Evolutionary conservation across 2,329 filamentous ascomycete species (phyloP).

Genomic region (Arthrobotrys entomopaga): DNA sequence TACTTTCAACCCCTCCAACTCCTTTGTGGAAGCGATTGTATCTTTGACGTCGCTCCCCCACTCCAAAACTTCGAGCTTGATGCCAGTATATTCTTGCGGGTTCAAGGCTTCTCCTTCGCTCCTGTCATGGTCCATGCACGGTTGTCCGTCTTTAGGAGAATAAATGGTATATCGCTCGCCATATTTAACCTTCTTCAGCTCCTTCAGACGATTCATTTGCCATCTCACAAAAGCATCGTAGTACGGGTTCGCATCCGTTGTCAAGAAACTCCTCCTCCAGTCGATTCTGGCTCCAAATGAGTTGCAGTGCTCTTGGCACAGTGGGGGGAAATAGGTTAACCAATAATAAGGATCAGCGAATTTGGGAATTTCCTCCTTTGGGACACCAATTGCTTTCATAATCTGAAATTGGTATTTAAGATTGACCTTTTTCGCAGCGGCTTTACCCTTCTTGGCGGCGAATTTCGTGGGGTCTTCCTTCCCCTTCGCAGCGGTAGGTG

Average conservation of each 20-base stretch:
- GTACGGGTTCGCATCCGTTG: slow-evolving; percentile 95
- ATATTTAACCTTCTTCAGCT: slow-evolving; percentile 91
- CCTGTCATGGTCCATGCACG: slow-evolving; percentile 88
- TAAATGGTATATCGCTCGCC: slow-evolving; percentile 94
- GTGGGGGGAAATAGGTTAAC: slow-evolving; percentile 90
- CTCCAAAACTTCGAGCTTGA: slow-evolving; percentile 90
- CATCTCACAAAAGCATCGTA: slow-evolving; percentile 95
- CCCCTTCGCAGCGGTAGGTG: slow-evolving; percentile 71
- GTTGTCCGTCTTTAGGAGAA: slow-evolving; percentile 86
- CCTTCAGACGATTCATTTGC: slow-evolving; percentile 94
- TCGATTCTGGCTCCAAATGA: slow-evolving; percentile 88
- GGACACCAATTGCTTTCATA: slow-evolving; percentile 89
- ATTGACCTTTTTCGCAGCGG: slow-evolving; percentile 86
- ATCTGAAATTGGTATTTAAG: slow-evolving; percentile 97
- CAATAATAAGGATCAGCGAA: slow-evolving; percentile 93
- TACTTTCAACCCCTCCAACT: slow-evolving; percentile 80
- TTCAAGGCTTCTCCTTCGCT: slow-evolving; percentile 82
- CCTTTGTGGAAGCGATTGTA: slow-evolving; percentile 74
- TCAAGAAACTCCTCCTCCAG: slow-evolving; percentile 92
- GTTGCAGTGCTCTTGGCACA: slow-evolving; percentile 80
- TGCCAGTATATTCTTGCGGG: slow-evolving; percentile 88
- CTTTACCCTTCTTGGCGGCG: slow-evolving; percentile 90
- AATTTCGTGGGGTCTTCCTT: slow-evolving; percentile 93
- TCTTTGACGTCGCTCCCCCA: slow-evolving; percentile 82
- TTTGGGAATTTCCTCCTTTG: slow-evolving; percentile 85